phyloP scores from a whole-genome alignment of 208 protist genomes.

The Leishmania martiniquensis region DNA sequence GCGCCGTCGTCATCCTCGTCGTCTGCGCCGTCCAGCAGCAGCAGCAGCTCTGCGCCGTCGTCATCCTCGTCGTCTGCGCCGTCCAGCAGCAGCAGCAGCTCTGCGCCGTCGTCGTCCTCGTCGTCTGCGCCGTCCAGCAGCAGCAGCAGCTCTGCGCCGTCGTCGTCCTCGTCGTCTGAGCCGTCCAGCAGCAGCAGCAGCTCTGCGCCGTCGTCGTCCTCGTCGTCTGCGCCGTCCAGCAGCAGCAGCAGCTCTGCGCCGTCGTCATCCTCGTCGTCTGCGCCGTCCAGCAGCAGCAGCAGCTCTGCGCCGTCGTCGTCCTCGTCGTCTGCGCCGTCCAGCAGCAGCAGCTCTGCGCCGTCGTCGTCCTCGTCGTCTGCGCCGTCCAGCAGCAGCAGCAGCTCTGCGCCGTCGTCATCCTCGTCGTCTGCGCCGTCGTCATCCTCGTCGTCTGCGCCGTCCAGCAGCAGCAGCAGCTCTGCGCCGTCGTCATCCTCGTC shows the following conservation, averaged over 20 bases:
- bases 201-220: not conserved
- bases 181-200: no score
- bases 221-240: not conserved
- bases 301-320: not conserved
- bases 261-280: not conserved
- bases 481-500: no score
- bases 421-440: not conserved
- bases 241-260: not conserved
- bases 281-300: not conserved
- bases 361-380: constrained; percentile 1
- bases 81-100: not conserved
- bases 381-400: constrained; percentile 1
- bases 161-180: not conserved
- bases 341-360: not conserved
- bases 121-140: not conserved
- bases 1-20: not conserved
- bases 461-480: no score
- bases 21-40: not conserved
- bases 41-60: not conserved
- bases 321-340: not conserved
- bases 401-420: not conserved
- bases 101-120: not conserved
- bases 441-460: constrained; percentile 1
- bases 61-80: not conserved
- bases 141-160: not conserved